A percentile compares a stretch with the other conserved stretches of the same genome.
phyloP scores from a whole-genome alignment of 179 eudicot genomes.

The Sideroxylon spinosum region DNA sequence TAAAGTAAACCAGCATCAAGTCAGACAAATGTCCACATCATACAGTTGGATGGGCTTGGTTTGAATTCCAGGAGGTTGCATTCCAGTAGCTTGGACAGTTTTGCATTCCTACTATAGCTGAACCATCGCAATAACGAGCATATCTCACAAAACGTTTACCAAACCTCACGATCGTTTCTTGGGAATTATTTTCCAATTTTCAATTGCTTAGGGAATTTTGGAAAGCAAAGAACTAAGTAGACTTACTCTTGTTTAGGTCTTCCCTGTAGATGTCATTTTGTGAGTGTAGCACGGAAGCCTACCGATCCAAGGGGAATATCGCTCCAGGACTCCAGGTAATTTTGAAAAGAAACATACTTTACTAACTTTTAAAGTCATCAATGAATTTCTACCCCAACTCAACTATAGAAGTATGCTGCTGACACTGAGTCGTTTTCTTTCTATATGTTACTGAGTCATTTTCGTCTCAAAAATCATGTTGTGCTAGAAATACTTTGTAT shows the following conservation, averaged over 20 bases:
- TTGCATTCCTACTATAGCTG: not conserved
- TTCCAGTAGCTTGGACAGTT: not conserved
- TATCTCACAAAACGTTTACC: not conserved
- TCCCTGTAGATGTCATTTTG: slow-evolving; percentile 1
- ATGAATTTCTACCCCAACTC: no score
- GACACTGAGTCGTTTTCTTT: no score
- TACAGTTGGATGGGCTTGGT: not conserved
- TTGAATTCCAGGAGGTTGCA: not conserved
- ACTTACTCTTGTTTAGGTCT: not conserved
- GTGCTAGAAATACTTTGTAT: not conserved
- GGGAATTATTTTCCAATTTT: not conserved
- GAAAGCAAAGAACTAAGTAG: not conserved
- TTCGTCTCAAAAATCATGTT: not conserved
- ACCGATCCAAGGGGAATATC: not conserved
- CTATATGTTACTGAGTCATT: not conserved
- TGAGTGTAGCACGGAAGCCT: not conserved
- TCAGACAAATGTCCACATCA: not conserved
- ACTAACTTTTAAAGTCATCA: not conserved
- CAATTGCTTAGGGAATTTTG: not conserved
- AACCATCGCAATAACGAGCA: not conserved
- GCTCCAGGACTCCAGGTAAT: not conserved
- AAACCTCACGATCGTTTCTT: not conserved
- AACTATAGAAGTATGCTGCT: not conserved
- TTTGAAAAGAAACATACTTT: slow-evolving; percentile 2
- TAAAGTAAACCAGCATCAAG: not conserved